Conservation (phyloP, 495 filamentous ascomycete species). For the Polyplosphaeria fusca region DNA sequence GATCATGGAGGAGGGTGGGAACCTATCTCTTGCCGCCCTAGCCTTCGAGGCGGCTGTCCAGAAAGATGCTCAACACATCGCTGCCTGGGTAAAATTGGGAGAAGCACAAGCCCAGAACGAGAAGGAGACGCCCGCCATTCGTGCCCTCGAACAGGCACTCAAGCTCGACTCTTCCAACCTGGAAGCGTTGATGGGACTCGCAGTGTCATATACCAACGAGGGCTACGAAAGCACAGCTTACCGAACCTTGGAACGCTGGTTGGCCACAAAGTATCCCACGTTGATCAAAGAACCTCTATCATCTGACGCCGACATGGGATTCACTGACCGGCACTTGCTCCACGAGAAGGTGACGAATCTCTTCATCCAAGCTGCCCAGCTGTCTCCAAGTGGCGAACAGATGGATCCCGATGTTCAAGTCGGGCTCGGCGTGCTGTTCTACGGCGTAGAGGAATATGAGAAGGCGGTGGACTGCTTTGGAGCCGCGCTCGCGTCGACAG, state of each 20-base stretch:
- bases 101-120: conserved; percentile 95
- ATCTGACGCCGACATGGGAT: conserved; percentile 71
- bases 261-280: conserved; percentile 83
- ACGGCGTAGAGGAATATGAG: conserved; percentile 94
- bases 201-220: conserved; percentile 98
- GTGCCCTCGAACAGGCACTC: conserved; percentile 89
- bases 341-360: conserved; percentile 86
- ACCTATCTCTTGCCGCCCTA: conserved; percentile 86
- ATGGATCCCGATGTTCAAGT: conserved; percentile 99
- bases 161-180: conserved; percentile 84
- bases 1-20: conserved; percentile 88
- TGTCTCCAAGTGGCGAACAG: conserved; percentile 78
- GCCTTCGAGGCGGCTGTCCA: conserved; percentile 97
- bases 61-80: conserved; percentile 78
- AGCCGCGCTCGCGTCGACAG: conserved; percentile 76
- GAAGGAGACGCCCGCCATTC: conserved; percentile 95
- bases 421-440: conserved; percentile 94
- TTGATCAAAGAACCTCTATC: conserved; percentile 67
- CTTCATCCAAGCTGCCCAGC: conserved; percentile 88
- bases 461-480: conserved; percentile 99
- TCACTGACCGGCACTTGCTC: conserved; percentile 85
- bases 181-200: conserved; percentile 86
- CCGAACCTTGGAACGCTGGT: conserved; percentile 94
- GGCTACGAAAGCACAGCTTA: conserved; percentile 97
- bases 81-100: conserved; percentile 90